These are phyloP conservation scores for Didymella exigua DNA, from an alignment of 2,329 filamentous ascomycete genomes.

Conservation along the genomic window DNA sequence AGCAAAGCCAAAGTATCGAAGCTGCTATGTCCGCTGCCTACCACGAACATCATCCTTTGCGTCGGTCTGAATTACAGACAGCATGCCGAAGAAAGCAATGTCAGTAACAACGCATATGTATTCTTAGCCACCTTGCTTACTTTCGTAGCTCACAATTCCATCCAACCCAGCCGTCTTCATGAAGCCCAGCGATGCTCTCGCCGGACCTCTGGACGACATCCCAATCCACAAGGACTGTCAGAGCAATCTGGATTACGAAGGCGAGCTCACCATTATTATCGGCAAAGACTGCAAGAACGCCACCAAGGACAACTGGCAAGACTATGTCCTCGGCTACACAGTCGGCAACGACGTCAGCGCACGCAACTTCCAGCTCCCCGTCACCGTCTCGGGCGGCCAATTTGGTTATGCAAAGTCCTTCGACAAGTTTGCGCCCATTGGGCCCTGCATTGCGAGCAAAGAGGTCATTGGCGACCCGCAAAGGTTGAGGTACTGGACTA, in stretches of 20 bases:
- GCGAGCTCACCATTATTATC: slow-evolving; percentile 46
- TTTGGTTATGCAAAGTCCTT: slow-evolving; percentile 54
- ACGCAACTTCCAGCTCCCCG: slow-evolving; percentile 57
- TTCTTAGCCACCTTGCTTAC: neutral
- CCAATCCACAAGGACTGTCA: slow-evolving; percentile 42
- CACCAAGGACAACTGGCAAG: slow-evolving; percentile 60
- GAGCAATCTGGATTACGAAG: slow-evolving; percentile 46
- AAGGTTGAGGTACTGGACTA: slow-evolving; percentile 45
- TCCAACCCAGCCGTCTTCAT: slow-evolving; percentile 44
- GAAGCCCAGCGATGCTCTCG: slow-evolving; percentile 44
- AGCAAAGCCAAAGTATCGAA: slow-evolving; percentile 35
- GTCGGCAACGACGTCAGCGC: slow-evolving; percentile 68
- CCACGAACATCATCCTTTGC: slow-evolving; percentile 41
- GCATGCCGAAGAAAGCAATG: slow-evolving; percentile 44
- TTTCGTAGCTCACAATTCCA: slow-evolving; percentile 34
- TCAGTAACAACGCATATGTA: slow-evolving; percentile 7
- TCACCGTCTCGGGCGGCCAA: slow-evolving; percentile 41
- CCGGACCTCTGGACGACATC: slow-evolving; percentile 39
- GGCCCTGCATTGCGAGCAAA: slow-evolving; percentile 48
- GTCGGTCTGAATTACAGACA: slow-evolving; percentile 45
- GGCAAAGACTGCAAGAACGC: slow-evolving; percentile 44
- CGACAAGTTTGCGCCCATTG: slow-evolving; percentile 54
- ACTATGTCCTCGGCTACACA: slow-evolving; percentile 69
- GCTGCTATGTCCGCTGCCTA: slow-evolving; percentile 38
- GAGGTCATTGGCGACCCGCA: slow-evolving; percentile 42